These are phyloP conservation scores for Fusarium dlaminii DNA, from an alignment of 2,329 filamentous ascomycete species.

Conservation along the genomic window DNA sequence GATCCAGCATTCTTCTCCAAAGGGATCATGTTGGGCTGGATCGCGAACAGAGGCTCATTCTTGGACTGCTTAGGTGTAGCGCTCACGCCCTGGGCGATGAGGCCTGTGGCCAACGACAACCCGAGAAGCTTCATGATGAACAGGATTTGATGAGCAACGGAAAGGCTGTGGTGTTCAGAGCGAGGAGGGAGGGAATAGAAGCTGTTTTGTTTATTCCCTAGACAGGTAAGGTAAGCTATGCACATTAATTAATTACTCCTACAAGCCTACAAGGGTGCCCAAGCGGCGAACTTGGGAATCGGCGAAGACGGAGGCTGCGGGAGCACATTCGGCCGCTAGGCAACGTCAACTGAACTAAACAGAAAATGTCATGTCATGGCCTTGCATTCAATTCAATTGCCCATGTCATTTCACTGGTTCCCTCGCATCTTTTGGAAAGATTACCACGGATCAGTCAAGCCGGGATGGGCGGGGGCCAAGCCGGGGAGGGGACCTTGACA, in stretches of 20 bases:
- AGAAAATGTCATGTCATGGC: background rate
- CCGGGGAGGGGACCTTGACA: background rate
- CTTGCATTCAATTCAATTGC: background rate
- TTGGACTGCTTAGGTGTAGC: constrained; percentile 6
- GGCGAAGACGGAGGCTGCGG: background rate
- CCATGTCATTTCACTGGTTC: background rate
- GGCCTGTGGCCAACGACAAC: constrained; percentile 37
- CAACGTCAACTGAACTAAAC: background rate
- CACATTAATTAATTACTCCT: background rate
- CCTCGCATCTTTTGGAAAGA: background rate
- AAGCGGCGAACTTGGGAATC: background rate
- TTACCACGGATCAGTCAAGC: background rate
- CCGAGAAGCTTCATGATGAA: constrained; percentile 35
- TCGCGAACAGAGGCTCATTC: constrained; percentile 29
- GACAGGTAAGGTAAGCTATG: background rate
- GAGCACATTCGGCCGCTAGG: constrained; percentile 1
- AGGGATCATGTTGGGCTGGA: constrained; percentile 47
- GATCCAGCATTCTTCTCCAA: constrained; percentile 50
- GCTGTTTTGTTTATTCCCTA: constrained; percentile 18
- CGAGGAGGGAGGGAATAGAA: background rate
- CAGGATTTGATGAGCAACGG: background rate
- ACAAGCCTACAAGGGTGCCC: background rate
- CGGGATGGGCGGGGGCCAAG: background rate
- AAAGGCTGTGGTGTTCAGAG: background rate
- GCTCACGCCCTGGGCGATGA: constrained; percentile 26